phyloP scores from a whole-genome alignment of 1,139 yeast genomes.

The Hyphopichia burtonii region DNA sequence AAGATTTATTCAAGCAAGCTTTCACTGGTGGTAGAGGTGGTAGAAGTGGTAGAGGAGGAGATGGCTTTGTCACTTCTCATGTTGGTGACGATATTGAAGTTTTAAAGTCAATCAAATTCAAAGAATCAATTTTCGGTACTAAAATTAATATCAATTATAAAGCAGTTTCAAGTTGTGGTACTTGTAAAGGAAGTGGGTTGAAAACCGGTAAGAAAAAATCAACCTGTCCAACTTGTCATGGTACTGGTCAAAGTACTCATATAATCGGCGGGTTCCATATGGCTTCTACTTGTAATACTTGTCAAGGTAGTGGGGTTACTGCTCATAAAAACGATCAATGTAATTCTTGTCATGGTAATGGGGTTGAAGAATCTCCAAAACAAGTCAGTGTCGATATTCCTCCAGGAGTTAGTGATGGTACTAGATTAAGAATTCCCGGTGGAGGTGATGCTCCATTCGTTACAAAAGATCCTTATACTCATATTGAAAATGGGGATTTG shows the following conservation, averaged over 20 bases:
- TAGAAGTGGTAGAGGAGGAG: constrained; percentile 31
- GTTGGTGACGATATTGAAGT: constrained; percentile 91
- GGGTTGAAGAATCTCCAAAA: constrained; percentile 69
- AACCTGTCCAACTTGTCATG: constrained; percentile 87
- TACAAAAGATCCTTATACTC: constrained; percentile 63
- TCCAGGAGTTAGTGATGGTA: constrained; percentile 84
- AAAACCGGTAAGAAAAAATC: constrained; percentile 72
- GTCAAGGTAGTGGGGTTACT: constrained; percentile 86
- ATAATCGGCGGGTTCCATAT: constrained; percentile 93
- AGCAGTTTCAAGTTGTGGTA: constrained; percentile 72
- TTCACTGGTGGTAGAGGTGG: constrained; percentile 53
- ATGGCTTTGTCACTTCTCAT: constrained; percentile 64
- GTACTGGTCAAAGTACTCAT: constrained; percentile 89
- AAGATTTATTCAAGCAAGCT: constrained; percentile 83
- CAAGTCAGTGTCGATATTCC: constrained; percentile 81
- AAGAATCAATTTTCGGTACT: constrained; percentile 86
- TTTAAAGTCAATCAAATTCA: constrained; percentile 68
- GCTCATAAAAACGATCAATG: constrained; percentile 73
- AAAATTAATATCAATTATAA: constrained; percentile 66
- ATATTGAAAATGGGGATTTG: constrained; percentile 79
- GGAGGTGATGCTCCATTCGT: constrained; percentile 88
- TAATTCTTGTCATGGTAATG: constrained; percentile 81
- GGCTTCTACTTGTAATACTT: constrained; percentile 87
- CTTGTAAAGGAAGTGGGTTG: constrained; percentile 85
- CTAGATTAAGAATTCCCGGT: constrained; percentile 78